phyloP scores from a whole-genome alignment of 2,329 filamentous ascomycete species.

The Mycosphaerella sp. region DNA sequence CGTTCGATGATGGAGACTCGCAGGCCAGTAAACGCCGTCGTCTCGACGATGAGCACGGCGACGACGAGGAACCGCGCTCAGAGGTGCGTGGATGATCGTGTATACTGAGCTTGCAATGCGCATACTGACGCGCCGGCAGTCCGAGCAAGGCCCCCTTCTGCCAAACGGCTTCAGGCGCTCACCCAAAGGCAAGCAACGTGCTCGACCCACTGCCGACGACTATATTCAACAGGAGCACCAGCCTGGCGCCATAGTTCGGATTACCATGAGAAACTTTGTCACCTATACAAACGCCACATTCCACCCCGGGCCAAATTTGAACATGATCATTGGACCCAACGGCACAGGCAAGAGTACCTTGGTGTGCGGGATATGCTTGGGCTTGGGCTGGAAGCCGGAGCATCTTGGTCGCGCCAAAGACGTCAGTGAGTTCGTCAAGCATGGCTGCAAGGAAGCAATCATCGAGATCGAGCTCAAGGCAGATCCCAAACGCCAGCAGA shows the following conservation, averaged over 20 bases:
- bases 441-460: constrained; percentile 67
- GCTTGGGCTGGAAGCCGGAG: constrained; percentile 75
- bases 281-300: constrained; percentile 93
- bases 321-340: constrained; percentile 99
- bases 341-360: constrained; percentile 96
- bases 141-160: constrained; percentile 23
- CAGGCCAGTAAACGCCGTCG: constrained; percentile 17
- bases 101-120: not conserved
- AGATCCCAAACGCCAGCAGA: constrained; percentile 46
- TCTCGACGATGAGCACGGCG: constrained; percentile 7
- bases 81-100: not conserved
- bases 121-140: not conserved
- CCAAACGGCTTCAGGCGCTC: constrained; percentile 34
- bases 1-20: not conserved
- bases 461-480: constrained; percentile 89
- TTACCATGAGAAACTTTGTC: constrained; percentile 82
- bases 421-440: constrained; percentile 86
- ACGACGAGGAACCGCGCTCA: constrained; percentile 3
- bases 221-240: constrained; percentile 38
- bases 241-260: constrained; percentile 81
- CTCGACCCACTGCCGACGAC: constrained; percentile 2
- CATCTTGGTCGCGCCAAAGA: constrained; percentile 81
- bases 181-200: constrained; percentile 23
- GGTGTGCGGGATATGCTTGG: constrained; percentile 92
- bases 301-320: constrained; percentile 81